phyloP scores from a whole-genome alignment of 495 filamentous ascomycete species.

The Penicillium canariense region DNA sequence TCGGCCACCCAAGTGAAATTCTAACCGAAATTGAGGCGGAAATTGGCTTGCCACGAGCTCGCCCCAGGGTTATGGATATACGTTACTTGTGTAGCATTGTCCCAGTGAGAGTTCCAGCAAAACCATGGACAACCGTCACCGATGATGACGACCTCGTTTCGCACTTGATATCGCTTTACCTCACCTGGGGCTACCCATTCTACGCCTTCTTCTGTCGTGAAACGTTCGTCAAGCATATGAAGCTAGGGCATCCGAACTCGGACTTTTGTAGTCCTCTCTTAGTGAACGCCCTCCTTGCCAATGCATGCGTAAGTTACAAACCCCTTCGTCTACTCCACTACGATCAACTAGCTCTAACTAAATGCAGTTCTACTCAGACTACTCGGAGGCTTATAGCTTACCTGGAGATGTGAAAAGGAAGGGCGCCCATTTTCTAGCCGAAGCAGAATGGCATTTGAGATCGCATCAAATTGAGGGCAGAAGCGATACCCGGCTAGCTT shows the following conservation, averaged over 20 bases:
- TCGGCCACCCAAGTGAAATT: too few relatives aligned
- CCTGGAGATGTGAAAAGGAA: constrained; percentile 31
- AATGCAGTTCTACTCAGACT: constrained; percentile 30
- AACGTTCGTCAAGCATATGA: constrained; percentile 39
- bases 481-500: constrained; percentile 21
- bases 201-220: constrained; percentile 37
- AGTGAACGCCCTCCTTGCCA: constrained; percentile 46
- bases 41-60: constrained; percentile 12
- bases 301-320: constrained; percentile 28
- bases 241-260: constrained; percentile 20
- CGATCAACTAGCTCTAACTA: background rate
- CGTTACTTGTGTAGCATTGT: constrained; percentile 18
- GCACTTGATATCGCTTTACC: constrained; percentile 37
- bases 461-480: constrained; percentile 19
- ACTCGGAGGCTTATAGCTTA: constrained; percentile 27
- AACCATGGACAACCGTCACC: constrained; percentile 41
- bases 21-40: too few relatives aligned
- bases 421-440: constrained; percentile 29
- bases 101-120: constrained; percentile 28
- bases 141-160: constrained; percentile 42
- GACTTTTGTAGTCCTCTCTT: constrained; percentile 45
- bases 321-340: background rate
- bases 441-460: constrained; percentile 27
- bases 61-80: constrained; percentile 23
- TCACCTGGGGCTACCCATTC: constrained; percentile 45